Evolutionary conservation across 768 basidiomycete species (phyloP).

Genomic region (Royoungia palumana): DNA sequence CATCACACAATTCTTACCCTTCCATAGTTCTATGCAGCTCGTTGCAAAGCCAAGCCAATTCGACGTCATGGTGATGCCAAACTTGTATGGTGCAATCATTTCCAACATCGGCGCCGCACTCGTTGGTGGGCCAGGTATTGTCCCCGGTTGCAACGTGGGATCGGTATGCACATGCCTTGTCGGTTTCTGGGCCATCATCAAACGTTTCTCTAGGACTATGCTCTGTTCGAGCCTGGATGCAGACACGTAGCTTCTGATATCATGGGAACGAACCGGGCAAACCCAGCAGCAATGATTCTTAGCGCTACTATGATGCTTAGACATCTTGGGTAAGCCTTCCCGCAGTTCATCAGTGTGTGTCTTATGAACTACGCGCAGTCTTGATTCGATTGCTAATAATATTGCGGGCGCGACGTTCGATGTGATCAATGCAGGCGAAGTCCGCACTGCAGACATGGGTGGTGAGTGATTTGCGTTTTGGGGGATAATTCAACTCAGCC

Average conservation of each 20-base stretch:
- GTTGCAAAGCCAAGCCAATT: slow-evolving; percentile 95
- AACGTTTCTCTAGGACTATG: slow-evolving; percentile 67
- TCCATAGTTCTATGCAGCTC: slow-evolving; percentile 89
- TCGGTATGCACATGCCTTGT: slow-evolving; percentile 48
- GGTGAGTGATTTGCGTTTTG: slow-evolving; percentile 48
- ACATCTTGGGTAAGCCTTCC: slow-evolving; percentile 74
- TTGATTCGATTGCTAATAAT: slow-evolving; percentile 89
- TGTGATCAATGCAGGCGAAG: slow-evolving; percentile 83
- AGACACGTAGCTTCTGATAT: slow-evolving; percentile 93
- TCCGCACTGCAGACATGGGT: slow-evolving; percentile 93
- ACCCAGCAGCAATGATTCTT: slow-evolving; percentile 96
- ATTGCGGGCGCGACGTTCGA: slow-evolving; percentile 92
- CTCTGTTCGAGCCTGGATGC: slow-evolving; percentile 98
- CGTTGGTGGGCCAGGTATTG: slow-evolving; percentile 96
- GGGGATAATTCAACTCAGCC: slow-evolving; percentile 7
- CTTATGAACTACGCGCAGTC: slow-evolving; percentile 41
- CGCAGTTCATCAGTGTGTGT: slow-evolving; percentile 11
- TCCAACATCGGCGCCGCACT: slow-evolving; percentile 99
- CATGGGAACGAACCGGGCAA: slow-evolving; percentile 94
- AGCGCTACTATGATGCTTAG: slow-evolving; percentile 98
- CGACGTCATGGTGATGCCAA: slow-evolving; percentile 99
- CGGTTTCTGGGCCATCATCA: background rate
- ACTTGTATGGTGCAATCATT: slow-evolving; percentile 94
- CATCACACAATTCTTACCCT: background rate
- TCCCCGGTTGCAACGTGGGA: slow-evolving; percentile 97